Percentiles rank a stretch among this genome's conserved stretches.
phyloP scores from a whole-genome alignment of 352 stramenopile genomes.

The Pythium chondricola region DNA sequence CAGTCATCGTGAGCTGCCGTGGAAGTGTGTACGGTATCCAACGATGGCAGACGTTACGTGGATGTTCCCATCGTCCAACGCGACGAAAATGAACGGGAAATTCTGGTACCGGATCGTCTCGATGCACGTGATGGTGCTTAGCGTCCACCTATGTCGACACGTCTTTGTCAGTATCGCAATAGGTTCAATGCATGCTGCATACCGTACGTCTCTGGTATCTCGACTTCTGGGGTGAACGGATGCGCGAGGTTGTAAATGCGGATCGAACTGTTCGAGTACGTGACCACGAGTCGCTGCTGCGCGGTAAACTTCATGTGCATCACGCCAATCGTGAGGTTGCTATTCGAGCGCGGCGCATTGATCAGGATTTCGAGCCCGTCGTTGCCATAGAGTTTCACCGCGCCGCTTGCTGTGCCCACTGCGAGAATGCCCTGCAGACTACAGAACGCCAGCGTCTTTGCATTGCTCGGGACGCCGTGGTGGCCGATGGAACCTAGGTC shows the following conservation, averaged over 20 bases:
- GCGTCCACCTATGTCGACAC: constrained; percentile 44
- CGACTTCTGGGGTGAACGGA: constrained; percentile 9
- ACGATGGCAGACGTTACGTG: constrained; percentile 24
- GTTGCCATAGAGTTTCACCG: constrained; percentile 62
- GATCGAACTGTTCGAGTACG: constrained; percentile 62
- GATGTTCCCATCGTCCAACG: constrained; percentile 59
- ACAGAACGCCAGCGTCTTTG: constrained; percentile 52
- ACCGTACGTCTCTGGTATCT: constrained; percentile 22
- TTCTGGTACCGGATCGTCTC: constrained; percentile 55
- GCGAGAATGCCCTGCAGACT: constrained; percentile 57
- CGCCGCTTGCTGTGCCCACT: constrained; percentile 51
- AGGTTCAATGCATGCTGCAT: neutral
- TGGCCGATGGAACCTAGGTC: constrained; percentile 40
- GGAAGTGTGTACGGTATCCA: neutral
- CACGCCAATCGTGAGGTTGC: constrained; percentile 37
- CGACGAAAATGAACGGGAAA: constrained; percentile 67
- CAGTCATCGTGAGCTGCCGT: too few relatives aligned
- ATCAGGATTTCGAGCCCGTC: constrained; percentile 58
- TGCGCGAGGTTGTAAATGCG: constrained; percentile 47
- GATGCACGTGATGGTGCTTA: constrained; percentile 49
- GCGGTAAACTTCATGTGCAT: constrained; percentile 58
- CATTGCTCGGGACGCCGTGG: constrained; percentile 63
- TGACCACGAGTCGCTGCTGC: constrained; percentile 51
- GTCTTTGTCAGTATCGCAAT: neutral
- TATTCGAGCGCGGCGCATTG: constrained; percentile 24